phyloP scores from a whole-genome alignment of 495 filamentous ascomycete species.

The Podospora conica region DNA sequence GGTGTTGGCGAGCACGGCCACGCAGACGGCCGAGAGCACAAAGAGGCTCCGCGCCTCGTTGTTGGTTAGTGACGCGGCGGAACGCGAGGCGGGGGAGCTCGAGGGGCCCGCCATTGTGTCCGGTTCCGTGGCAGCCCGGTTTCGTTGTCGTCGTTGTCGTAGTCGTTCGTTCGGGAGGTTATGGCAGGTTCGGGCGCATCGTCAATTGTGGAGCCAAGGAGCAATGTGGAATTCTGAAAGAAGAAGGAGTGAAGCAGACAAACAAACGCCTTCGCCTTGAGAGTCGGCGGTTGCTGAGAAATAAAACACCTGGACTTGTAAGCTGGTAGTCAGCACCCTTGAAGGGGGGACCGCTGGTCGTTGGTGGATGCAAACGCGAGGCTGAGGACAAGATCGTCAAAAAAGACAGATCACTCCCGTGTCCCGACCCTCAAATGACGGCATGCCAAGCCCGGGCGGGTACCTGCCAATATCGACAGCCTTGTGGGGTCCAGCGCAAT shows the following conservation, averaged over 20 bases:
- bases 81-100: not conserved
- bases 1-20: constrained; percentile 72
- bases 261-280: not conserved
- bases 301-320: not conserved
- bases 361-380: not conserved
- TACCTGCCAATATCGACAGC: not conserved
- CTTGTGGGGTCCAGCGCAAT: constrained; percentile 2
- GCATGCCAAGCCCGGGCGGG: not conserved
- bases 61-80: constrained; percentile 47
- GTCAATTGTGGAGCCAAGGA: not conserved
- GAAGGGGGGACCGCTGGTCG: not conserved
- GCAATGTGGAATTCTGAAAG: not conserved
- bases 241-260: not conserved
- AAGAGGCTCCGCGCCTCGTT: constrained; percentile 67
- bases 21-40: constrained; percentile 59
- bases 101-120: not conserved
- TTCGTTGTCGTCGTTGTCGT: not conserved
- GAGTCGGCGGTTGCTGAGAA: not conserved
- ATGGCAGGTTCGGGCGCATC: not conserved
- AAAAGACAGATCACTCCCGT: constrained; percentile 9
- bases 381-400: not conserved
- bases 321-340: not conserved
- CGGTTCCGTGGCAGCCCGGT: not conserved
- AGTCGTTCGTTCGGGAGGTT: not conserved
- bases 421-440: not conserved